Evolutionary conservation across 305 asterid species (phyloP).

Genomic region (Euphrasia arctica): DNA sequence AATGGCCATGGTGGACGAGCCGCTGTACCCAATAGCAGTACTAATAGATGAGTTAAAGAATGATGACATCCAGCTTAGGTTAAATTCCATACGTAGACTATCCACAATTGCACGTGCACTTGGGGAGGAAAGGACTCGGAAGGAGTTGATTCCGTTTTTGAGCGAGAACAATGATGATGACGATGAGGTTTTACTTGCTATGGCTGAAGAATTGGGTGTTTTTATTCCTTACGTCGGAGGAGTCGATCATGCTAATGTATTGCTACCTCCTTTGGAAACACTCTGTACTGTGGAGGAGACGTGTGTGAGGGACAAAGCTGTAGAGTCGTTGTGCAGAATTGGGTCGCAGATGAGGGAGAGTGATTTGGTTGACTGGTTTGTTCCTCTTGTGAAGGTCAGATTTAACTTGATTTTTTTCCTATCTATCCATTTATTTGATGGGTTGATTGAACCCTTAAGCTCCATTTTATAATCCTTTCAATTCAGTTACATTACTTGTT

Average conservation of each 20-base stretch:
- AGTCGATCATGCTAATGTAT: constrained; percentile 78
- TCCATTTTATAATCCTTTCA: background rate
- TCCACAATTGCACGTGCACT: constrained; percentile 94
- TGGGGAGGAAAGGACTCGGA: constrained; percentile 90
- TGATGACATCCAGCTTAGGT: constrained; percentile 75
- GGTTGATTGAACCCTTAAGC: background rate
- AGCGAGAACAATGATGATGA: constrained; percentile 93
- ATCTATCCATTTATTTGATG: background rate
- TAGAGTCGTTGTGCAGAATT: constrained; percentile 83
- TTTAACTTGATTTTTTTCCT: constrained; percentile 2
- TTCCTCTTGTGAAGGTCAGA: constrained; percentile 88
- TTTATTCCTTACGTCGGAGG: constrained; percentile 93
- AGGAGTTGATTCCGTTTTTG: constrained; percentile 81
- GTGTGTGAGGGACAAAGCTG: constrained; percentile 93
- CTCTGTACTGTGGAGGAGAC: constrained; percentile 96
- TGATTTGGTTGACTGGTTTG: constrained; percentile 75
- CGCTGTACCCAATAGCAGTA: constrained; percentile 90
- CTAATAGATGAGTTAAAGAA: constrained; percentile 88
- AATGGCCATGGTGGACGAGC: constrained; percentile 94
- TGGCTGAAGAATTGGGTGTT: constrained; percentile 92
- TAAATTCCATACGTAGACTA: constrained; percentile 76
- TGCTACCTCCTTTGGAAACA: constrained; percentile 87
- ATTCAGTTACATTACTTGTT: background rate
- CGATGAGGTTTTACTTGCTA: constrained; percentile 83
- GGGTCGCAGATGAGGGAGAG: constrained; percentile 93